Evolutionary conservation across 495 filamentous ascomycete species (phyloP), one percentile per base, ranked within the genome.

Genomic region (Mytilinidion resinicola): DNA sequence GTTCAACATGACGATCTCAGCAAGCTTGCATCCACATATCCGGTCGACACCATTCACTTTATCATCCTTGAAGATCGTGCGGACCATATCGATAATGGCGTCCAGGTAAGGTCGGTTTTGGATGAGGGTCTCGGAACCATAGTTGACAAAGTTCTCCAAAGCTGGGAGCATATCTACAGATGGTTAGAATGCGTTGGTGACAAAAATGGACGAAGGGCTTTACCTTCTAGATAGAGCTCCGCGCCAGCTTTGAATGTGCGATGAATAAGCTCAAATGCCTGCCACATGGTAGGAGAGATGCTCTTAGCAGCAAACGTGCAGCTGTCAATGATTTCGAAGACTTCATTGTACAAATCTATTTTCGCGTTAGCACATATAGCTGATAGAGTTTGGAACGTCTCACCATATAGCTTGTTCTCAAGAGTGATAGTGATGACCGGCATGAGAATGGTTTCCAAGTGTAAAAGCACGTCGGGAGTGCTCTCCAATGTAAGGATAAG

Each of bases 301-400:
- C 81, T 80, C 76, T 97, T 98, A 37, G 93, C 91, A 14, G 93
- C 86, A 69, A 97, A 98, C n/a, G 95, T 98, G 75, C 95, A 98
- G 78, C 89, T 95, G 70, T 98, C 93, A 65, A 98, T 95, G 65
- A 98, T 98, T 73, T 98, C 93, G 67, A 98, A 98, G 11, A 96
- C 82, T 67, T 98, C 93, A 68, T 96, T 97, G 72, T 95, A 97
- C 1, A 98, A 76, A 73, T 98, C 88, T 83, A 37, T 15, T 33
- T 59, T 42, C 10, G 53, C 25, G 42, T 74, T 60, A 74, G 68
- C 48, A 60, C 56, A 34, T 30, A 43, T 44, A 9, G 39, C 37
- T 7, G 17, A 37, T 19, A 34, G 48, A 53, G 4, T 30, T 19
- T 33, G 11, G 14, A 12, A n/a, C 1, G 9, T 67, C 69, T 62